A percentile compares a stretch with the other conserved stretches of the same genome.
phyloP scores from a whole-genome alignment of 306 rosid species.

The Trifolium subterraneum region DNA sequence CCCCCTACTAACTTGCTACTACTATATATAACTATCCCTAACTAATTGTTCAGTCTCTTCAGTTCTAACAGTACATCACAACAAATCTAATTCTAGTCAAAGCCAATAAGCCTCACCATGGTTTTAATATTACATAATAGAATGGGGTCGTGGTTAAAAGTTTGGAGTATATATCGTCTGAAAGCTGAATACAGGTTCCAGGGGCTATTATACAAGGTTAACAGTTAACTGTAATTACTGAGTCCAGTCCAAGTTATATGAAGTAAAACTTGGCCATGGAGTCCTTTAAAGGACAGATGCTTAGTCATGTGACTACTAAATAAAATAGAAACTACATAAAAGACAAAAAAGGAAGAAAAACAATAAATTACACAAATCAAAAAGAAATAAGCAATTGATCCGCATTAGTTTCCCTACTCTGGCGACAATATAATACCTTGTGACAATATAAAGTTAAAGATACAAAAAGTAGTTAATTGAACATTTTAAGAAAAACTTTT shows the following conservation, averaged over 20 bases:
- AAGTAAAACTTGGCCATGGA: not conserved
- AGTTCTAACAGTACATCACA: not conserved
- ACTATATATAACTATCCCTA: not conserved
- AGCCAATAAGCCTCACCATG: not conserved
- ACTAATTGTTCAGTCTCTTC: not conserved
- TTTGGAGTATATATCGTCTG: not conserved
- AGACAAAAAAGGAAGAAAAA: conserved; percentile 11
- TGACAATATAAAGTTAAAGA: conserved; percentile 7
- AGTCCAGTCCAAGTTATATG: not conserved
- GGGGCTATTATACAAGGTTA: not conserved
- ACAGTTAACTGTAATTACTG: not conserved
- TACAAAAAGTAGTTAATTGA: conserved; percentile 13
- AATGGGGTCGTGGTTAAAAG: not conserved
- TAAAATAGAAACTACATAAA: conserved; percentile 12
- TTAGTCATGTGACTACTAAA: conserved; percentile 16
- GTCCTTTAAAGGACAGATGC: conserved; percentile 22
- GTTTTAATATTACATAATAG: conserved; percentile 8
- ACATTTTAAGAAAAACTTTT: conserved; percentile 22
- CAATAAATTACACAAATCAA: not conserved
- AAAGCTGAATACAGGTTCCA: not conserved
- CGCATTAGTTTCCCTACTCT: conserved; percentile 21
- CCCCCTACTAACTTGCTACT: not conserved
- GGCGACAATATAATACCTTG: conserved; percentile 17
- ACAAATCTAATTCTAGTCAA: conserved; percentile 2
- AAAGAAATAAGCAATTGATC: conserved; percentile 12